phyloP scores from a whole-genome alignment of 768 basidiomycete genomes.

The Phylloporus sp. region DNA sequence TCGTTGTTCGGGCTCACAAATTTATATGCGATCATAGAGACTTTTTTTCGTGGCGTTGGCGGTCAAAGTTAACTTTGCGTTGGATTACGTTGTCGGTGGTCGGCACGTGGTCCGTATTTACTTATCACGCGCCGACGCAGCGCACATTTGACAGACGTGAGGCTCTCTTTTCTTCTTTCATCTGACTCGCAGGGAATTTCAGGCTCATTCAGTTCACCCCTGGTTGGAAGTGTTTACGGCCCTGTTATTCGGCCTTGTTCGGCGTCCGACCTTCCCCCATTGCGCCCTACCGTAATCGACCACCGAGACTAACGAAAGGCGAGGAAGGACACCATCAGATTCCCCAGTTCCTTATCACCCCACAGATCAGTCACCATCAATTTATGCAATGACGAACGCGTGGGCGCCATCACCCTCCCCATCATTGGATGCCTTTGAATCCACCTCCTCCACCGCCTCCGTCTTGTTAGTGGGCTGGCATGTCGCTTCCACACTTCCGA shows the following conservation, averaged over 20 bases:
- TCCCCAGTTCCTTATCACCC: not conserved
- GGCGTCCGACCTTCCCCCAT: constrained; percentile 15
- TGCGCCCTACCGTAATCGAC: constrained; percentile 22
- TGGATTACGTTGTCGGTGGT: not conserved
- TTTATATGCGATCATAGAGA: constrained; percentile 18
- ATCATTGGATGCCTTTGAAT: constrained; percentile 1
- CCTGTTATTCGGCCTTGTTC: not conserved
- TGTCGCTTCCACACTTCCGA: constrained; percentile 27
- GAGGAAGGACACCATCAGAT: not conserved
- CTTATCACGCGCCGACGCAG: not conserved
- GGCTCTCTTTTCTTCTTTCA: not conserved
- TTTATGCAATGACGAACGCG: constrained; percentile 7
- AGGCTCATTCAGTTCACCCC: not conserved
- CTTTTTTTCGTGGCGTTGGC: constrained; percentile 5
- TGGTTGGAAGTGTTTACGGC: constrained; percentile 6
- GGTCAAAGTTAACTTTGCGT: constrained; percentile 8
- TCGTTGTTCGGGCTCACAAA: constrained; percentile 14
- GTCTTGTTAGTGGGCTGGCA: constrained; percentile 18
- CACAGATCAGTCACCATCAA: constrained; percentile 5
- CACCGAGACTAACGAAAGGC: constrained; percentile 1
- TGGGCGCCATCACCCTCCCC: constrained; percentile 7
- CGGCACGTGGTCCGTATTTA: constrained; percentile 2
- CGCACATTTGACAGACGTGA: not conserved
- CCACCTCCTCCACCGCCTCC: constrained; percentile 15
- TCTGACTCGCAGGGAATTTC: too few species aligned